Evolutionary conservation across 139 green algal genomes (phyloP), one percentile per base, ranked within the genome.

Genomic region (Microglena sp.): DNA sequence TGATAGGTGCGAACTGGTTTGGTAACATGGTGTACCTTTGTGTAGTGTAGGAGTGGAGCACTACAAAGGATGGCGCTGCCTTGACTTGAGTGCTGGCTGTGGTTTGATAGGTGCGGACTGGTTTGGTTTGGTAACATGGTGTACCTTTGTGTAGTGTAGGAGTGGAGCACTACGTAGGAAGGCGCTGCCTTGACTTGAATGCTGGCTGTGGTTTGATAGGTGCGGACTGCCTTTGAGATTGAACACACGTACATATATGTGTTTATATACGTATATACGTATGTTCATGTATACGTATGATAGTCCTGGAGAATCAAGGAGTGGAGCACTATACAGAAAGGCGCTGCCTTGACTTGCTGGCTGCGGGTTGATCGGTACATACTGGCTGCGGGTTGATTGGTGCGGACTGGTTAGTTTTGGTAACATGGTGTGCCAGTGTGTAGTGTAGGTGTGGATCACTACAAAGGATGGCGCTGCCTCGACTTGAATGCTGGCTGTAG

Each of bases 131-230:
- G n/a, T n/a, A n/a, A n/a, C n/a, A n/a, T n/a, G n/a, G n/a, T n/a
- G n/a, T n/a, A n/a, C n/a, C n/a, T n/a, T n/a, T n/a, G n/a, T n/a
- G n/a, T n/a, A n/a, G n/a, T n/a, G n/a, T n/a, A 2, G 28, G 57
- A 31, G 34, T 62, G 0, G 0, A 30, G 2, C 29, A 56, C 24
- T 45, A 65, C 5, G 28, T 26, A 0, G 77, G 71, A 44, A 71
- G 59, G 67, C 66, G 71, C 18, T 80, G 77, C 60, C 61, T 86
- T 36, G 84, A 90, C 45, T 68, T 89, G 18, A 77, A 57, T 26
- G 82, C 82, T 1, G 84, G 84, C 40, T 89, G 82, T 27, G 84
- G 84, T 30, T 74, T 90, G 1, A 70, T 83, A 46, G 84, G 79
- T 78, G 56, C 40, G 67, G 4, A 3, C 30, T 29, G 26, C 28